Evolutionary conservation across 768 basidiomycete genomes (phyloP), one percentile per base, ranked within the genome.

Genomic region (Termitomyces sp.): DNA sequence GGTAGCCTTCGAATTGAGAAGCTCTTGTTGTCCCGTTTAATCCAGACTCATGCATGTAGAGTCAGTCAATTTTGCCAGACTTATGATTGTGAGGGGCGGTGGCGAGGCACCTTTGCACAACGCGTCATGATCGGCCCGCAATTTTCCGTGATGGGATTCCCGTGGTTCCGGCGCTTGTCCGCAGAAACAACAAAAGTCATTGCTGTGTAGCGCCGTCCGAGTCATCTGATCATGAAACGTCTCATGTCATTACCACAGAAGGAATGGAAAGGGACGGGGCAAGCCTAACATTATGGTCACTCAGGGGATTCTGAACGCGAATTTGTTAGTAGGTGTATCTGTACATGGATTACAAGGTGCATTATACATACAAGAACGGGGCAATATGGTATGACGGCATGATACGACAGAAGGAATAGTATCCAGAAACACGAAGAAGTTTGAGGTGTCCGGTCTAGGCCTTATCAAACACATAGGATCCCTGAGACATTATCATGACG

Each of bases 401-500:
- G 7, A 20, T 13, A n/a, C 18, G 4, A n/a, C 18, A 28, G 28
- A 28, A 28, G 28, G 39, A 40, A 42, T 40, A 39, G 5, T 39
- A 39, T 50, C 32, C 36, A 15, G 36, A 28, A 39, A 54, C 32
- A 53, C 22, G 49, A 38, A 9, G 4, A 18, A n/a, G 50, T 35
- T 35, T 51, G 32, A 51, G 4, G 39, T 35, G 16, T 35, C 42
- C 15, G 5, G 6, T 18, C 28, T 6, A 20, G 18, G 3, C 13
- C 16, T 61, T 28, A 67, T n/a, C n/a, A n/a, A 32, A 65, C 22
- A 12, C 49, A 42, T n/a, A 74, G 61, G 3, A 74, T 67, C 50
- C 68, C 63, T 12, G 67, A 67, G 20, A 75, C 71, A 0, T 71
- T 69, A 3, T 71, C 69, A 40, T 75, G 69, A 16, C 75, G 67